phyloP scores from a whole-genome alignment of 257 asterid genomes.

The Echites panduratus region DNA sequence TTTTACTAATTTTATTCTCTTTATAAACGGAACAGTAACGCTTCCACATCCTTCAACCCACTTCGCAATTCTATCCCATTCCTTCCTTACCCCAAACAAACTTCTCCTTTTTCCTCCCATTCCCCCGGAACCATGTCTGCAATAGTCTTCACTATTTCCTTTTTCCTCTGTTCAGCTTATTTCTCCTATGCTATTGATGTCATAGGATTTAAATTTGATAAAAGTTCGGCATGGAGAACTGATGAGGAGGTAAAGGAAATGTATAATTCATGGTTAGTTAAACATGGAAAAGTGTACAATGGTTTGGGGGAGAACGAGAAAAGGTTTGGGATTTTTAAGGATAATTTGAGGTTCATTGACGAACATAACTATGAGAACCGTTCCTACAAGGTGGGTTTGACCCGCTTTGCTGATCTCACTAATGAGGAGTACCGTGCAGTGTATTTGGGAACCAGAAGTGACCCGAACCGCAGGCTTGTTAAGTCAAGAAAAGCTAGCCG shows the following conservation, averaged over 20 bases:
- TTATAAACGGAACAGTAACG: background rate
- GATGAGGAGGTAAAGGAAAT: slow-evolving; percentile 37
- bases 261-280: slow-evolving; percentile 53
- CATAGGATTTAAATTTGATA: slow-evolving; percentile 11
- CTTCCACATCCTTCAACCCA: slow-evolving; percentile 3
- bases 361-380: slow-evolving; percentile 51
- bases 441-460: slow-evolving; percentile 57
- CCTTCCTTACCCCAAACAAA: background rate
- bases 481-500: slow-evolving; percentile 46
- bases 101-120: background rate
- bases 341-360: slow-evolving; percentile 55
- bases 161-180: slow-evolving; percentile 28
- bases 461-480: slow-evolving; percentile 49
- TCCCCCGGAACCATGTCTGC: slow-evolving; percentile 38
- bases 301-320: slow-evolving; percentile 51
- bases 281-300: slow-evolving; percentile 60
- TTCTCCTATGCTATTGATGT: slow-evolving; percentile 25
- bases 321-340: slow-evolving; percentile 62
- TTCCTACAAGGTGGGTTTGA: slow-evolving; percentile 62
- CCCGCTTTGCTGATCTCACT: slow-evolving; percentile 65
- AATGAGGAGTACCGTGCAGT: slow-evolving; percentile 54
- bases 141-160: slow-evolving; percentile 19
- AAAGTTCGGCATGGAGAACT: slow-evolving; percentile 13
- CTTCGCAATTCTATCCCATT: background rate
- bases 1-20: background rate